Conservation (phyloP, 768 basidiomycete genomes). For the Podaxis rugospora region DNA sequence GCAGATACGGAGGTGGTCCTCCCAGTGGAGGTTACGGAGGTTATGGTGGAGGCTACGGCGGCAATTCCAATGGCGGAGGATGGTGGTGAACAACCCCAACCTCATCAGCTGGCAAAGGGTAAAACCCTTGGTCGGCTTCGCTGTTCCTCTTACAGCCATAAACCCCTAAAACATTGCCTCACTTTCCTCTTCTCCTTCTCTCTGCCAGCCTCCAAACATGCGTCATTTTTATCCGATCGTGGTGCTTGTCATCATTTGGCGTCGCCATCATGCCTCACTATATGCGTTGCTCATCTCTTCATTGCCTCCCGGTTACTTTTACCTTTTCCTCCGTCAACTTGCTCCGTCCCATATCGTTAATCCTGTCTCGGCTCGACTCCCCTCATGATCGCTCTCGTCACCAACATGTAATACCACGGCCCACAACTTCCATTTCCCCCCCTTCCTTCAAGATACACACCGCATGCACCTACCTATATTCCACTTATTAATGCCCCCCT, state of each 20-base stretch:
- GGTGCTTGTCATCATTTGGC: constrained; percentile 13
- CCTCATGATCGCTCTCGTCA: constrained; percentile 4
- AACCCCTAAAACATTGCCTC: constrained; percentile 13
- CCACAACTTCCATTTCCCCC: neutral
- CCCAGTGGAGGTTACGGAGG: constrained; percentile 24
- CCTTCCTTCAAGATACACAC: neutral
- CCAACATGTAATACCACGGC: constrained; percentile 5
- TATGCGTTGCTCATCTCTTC: neutral
- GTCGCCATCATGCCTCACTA: neutral
- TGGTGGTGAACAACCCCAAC: constrained; percentile 38
- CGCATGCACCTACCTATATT: constrained; percentile 5
- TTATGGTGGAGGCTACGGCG: constrained; percentile 22
- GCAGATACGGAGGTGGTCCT: constrained; percentile 22
- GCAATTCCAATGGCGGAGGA: constrained; percentile 23
- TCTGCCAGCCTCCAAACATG: neutral
- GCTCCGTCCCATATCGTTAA: neutral
- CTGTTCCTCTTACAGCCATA: constrained; percentile 11
- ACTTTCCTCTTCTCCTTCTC: constrained; percentile 11
- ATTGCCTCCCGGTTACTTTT: neutral
- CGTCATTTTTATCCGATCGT: neutral
- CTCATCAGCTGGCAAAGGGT: neutral
- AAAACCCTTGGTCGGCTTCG: constrained; percentile 4
- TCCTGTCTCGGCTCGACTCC: constrained; percentile 2
- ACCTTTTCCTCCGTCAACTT: neutral
- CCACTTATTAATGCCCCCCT: constrained; percentile 5